These are phyloP conservation scores for Bretschneidera sinensis DNA, from an alignment of 345 rosid genomes.

Conservation along the genomic window DNA sequence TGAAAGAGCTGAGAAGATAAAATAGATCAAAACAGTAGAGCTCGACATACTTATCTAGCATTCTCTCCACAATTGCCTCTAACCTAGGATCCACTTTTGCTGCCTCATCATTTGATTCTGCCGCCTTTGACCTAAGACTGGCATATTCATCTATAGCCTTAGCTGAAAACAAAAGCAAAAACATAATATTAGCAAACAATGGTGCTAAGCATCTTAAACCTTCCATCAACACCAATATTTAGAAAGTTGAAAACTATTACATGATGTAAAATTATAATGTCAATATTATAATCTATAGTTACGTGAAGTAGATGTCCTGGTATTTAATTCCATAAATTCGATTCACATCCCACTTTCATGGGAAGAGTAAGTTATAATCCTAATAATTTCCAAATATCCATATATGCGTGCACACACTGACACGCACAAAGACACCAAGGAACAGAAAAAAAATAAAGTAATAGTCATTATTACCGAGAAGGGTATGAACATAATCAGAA, in stretches of 20 bases:
- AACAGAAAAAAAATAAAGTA: background rate
- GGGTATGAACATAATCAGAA: slow-evolving; percentile 88
- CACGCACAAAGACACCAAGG: background rate
- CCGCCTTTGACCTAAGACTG: slow-evolving; percentile 74
- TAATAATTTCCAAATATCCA: background rate
- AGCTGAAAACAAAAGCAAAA: slow-evolving; percentile 44
- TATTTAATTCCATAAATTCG: background rate
- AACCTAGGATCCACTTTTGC: slow-evolving; percentile 75
- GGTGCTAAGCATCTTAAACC: too few species aligned
- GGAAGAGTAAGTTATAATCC: slow-evolving; percentile 1
- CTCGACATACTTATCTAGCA: slow-evolving; percentile 93
- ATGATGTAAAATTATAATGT: too few species aligned
- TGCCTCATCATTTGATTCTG: slow-evolving; percentile 60
- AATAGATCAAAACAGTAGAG: background rate
- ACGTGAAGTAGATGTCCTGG: too few species aligned
- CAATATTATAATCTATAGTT: too few species aligned
- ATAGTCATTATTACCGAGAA: slow-evolving; percentile 61
- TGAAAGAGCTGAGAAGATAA: slow-evolving; percentile 8
- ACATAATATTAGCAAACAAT: background rate
- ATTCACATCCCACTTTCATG: background rate
- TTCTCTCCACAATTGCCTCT: slow-evolving; percentile 96
- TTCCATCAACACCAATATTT: too few species aligned
- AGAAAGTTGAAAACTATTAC: too few species aligned
- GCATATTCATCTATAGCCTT: slow-evolving; percentile 99
- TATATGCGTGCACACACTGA: background rate